Conservation (phyloP, 1,139 yeast genomes). For the Scheffersomyces stambukii region DNA sequence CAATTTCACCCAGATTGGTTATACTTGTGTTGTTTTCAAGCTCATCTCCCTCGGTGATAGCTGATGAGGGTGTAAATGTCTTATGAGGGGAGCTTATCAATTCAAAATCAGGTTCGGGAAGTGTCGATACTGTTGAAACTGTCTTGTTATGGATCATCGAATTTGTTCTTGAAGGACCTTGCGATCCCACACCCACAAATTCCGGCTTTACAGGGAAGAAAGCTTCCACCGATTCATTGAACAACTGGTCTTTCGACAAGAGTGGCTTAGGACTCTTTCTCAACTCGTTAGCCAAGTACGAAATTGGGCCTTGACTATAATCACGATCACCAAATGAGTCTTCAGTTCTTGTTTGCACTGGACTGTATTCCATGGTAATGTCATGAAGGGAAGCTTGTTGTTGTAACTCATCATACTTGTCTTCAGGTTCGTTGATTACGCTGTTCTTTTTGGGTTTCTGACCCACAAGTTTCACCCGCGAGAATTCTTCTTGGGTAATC, state of each 20-base stretch:
- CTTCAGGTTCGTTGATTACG: slow-evolving; percentile 26
- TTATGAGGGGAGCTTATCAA: slow-evolving; percentile 25
- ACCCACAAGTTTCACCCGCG: slow-evolving; percentile 32
- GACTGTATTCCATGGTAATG: slow-evolving; percentile 27
- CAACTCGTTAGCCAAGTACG: slow-evolving; percentile 34
- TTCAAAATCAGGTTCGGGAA: slow-evolving; percentile 39
- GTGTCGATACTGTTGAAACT: slow-evolving; percentile 14
- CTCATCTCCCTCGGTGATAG: slow-evolving; percentile 1
- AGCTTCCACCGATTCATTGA: slow-evolving; percentile 28
- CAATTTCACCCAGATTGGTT: not conserved
- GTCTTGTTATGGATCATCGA: slow-evolving; percentile 1
- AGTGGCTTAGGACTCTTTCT: slow-evolving; percentile 32
- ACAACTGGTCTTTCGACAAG: slow-evolving; percentile 31
- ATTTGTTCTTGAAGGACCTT: slow-evolving; percentile 4
- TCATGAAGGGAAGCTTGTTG: slow-evolving; percentile 42
- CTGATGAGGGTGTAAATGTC: slow-evolving; percentile 3
- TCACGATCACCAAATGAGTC: slow-evolving; percentile 1
- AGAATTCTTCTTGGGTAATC: slow-evolving; percentile 41
- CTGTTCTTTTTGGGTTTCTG: slow-evolving; percentile 23
- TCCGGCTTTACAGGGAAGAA: not conserved
- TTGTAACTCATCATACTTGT: slow-evolving; percentile 28
- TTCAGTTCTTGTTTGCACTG: slow-evolving; percentile 5
- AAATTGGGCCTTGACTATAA: slow-evolving; percentile 13
- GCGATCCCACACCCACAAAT: no score
- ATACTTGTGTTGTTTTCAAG: slow-evolving; percentile 1